A percentile compares a stretch with the other conserved stretches of the same genome.
phyloP scores from a whole-genome alignment of 306 rosid species.

The Cyclanthera cordifolia region DNA sequence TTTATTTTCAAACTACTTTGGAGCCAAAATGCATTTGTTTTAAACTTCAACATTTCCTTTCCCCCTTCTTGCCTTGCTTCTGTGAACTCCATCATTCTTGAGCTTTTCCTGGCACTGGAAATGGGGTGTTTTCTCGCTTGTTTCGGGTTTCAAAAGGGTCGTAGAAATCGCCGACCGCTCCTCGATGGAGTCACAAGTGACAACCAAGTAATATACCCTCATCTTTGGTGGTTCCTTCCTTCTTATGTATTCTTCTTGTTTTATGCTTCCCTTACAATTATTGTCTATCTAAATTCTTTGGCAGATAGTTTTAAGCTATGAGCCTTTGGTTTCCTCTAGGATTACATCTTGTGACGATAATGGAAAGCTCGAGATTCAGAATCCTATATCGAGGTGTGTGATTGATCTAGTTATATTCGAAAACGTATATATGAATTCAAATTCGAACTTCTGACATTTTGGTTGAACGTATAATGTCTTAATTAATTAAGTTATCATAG shows the following conservation, averaged over 20 bases:
- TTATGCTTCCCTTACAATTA: neutral
- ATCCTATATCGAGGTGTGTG: slow-evolving; percentile 34
- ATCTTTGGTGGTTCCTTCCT: slow-evolving; percentile 2
- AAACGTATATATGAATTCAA: no score
- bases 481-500: no score
- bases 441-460: neutral
- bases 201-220: slow-evolving; percentile 29
- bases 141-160: slow-evolving; percentile 52
- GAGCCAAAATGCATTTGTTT: slow-evolving; percentile 50
- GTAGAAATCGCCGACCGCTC: slow-evolving; percentile 36
- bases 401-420: no score
- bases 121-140: slow-evolving; percentile 88
- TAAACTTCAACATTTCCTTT: slow-evolving; percentile 17
- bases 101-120: neutral
- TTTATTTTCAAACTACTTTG: slow-evolving; percentile 50
- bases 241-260: slow-evolving; percentile 1
- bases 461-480: neutral
- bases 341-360: slow-evolving; percentile 17
- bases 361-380: slow-evolving; percentile 22
- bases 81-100: neutral
- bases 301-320: slow-evolving; percentile 54
- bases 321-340: slow-evolving; percentile 34
- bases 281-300: slow-evolving; percentile 12
- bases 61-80: slow-evolving; percentile 4
- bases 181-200: slow-evolving; percentile 25